Evolutionary conservation across 495 filamentous ascomycete species (phyloP), one percentile per base, ranked within the genome.

Genomic region (Xylaria flabelliformis): DNA sequence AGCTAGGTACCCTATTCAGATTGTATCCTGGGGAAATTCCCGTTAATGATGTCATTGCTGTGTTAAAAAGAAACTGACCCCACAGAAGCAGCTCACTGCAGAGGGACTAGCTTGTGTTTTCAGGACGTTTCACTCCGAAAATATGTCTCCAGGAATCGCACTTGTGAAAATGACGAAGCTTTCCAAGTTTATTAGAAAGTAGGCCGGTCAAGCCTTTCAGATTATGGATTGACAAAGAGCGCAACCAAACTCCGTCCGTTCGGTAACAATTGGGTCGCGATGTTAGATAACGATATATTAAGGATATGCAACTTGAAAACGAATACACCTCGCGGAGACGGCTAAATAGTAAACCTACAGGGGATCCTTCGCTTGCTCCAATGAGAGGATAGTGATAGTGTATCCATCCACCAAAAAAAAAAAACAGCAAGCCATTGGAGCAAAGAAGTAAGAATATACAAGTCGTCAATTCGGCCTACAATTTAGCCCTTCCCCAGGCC

Each of bases 401-500:
- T 62, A 36, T 34, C 59, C 17, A 55, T 29, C 1, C 0, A 41
- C 29, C 29, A 55, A 39, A 10, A 63, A n/a, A 2, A 58, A 4
- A 29, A 56, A 26, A 42, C 2, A 24, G 32, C 8, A 70, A 56
- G n/a, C 46, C 34, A 36, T 46, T 29, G 17, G 34, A 56, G 48
- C 5, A 55, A 1, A 3, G 21, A 66, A 58, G 44, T 41, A 21
- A 29, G 26, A 29, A 29, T 17, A 32, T 34, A 67, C 41, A n/a
- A 64, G 41, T 39, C 0, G 19, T 50, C 36, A 64, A 44, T 44
- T n/a, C 9, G 10, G 8, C 55, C 70, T 53, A 75, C 24, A 75
- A 58, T 41, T 63, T 75, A n/a, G 71, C 56, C 63, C 65, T 75
- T 0, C 53, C 41, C 70, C 70, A 75, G 12, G 69, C 13, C 17